Base-by-base conservation (phyloP, 73 alveolate species). In the Paramecium octaurelia region DNA sequence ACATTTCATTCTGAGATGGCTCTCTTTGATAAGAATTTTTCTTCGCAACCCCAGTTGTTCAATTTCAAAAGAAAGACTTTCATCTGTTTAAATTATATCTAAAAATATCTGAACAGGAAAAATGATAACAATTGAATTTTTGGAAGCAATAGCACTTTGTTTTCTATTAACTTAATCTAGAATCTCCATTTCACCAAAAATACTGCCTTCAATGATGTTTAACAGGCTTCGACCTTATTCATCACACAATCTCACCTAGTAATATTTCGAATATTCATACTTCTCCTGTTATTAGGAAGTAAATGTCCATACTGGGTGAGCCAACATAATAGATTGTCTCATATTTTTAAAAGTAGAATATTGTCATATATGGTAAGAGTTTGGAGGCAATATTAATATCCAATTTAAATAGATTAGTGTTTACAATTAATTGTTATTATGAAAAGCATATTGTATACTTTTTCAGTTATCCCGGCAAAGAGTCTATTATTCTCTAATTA, bases 111-210 rank as follows among this genome's bases (percentile, higher is more conserved):
- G 27, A 43, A 48, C 73, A 4, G 91, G 75, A 44, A 34, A 80
- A 24, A 80, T 48, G 31, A 80, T 18, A 3, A 80, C 76, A 7
- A 80, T 21, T 3, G 91, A 80, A 44, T 80, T 42, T 46, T 23
- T 27, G 9, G 91, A 80, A 1, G 91, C 91, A n/a, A 80, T 11
- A 18, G 76, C 70, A 48, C 57, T 34, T 44, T 80, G 12, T 80
- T 44, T 31, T 44, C 91, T 16, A 80, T 40, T 80, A 9, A 31
- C 43, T 44, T 80, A 44, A 42, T 80, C 91, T 12, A 80, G 24
- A 9, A 80, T 44, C 16, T 80, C 91, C 21, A 80, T 42, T 80
- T 80, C 91, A 31, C 91, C 91, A 80, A 80, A 80, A 0, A 80
- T 80, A 14, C 43, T 23, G 4, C 91, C 91, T 48, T 80, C 91